A percentile compares a stretch with the other conserved stretches of the same genome.
phyloP scores from a whole-genome alignment of 768 basidiomycete species.

The Sarcodon aspratus region DNA sequence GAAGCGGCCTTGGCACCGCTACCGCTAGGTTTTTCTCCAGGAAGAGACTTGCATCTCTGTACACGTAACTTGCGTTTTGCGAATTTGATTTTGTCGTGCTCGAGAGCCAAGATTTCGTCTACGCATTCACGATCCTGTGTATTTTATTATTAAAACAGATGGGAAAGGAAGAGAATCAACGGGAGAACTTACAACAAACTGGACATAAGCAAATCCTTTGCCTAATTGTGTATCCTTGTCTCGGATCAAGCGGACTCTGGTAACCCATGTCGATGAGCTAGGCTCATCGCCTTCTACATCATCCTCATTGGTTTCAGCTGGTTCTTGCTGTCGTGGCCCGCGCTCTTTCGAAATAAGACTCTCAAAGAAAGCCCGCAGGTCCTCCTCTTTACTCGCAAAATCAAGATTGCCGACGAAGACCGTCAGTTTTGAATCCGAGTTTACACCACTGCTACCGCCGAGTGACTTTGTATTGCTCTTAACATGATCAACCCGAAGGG shows the following conservation, averaged over 20 bases:
- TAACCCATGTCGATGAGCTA: conserved; percentile 43
- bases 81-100: conserved; percentile 71
- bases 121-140: conserved; percentile 80
- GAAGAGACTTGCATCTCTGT: conserved; percentile 62
- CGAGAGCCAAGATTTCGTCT: conserved; percentile 82
- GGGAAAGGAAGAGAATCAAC: neutral
- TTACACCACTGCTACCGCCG: conserved; percentile 18
- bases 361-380: conserved; percentile 82
- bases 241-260: conserved; percentile 75
- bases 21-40: neutral
- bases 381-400: conserved; percentile 86
- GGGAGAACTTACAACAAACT: conserved; percentile 57
- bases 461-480: neutral
- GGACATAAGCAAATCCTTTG: conserved; percentile 91
- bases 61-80: conserved; percentile 89
- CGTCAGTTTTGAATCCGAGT: conserved; percentile 68
- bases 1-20: neutral
- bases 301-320: conserved; percentile 14
- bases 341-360: conserved; percentile 57
- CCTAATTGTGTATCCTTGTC: conserved; percentile 90
- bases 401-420: conserved; percentile 92
- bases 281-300: conserved; percentile 15
- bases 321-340: conserved; percentile 28
- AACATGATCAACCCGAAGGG: conserved; percentile 70
- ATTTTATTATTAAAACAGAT: conserved; percentile 1